Evolutionary conservation across 768 basidiomycete species (phyloP), one percentile per base, ranked within the genome.

Genomic region (Tulasnella sp.): DNA sequence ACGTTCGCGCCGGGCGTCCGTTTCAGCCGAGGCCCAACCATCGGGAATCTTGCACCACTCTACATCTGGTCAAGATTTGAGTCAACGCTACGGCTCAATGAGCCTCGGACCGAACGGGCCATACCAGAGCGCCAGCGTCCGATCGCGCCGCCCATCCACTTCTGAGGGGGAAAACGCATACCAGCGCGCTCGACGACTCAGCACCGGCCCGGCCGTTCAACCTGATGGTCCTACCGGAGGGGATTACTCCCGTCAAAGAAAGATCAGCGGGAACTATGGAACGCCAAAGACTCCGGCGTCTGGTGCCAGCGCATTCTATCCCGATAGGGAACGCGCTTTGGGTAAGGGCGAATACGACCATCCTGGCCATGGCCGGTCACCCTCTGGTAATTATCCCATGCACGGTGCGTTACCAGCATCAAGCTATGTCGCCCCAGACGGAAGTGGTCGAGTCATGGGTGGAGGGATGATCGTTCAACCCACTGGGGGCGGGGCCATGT

Each of bases 21-120:
- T 58, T 36, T 49, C 49, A 17, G 58, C 49, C 29, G 52, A 54
- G 9, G 69, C 6, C 19, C 69, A 12, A 34, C 69, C 69, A 8
- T 38, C 69, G 5, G 69, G 69, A 29, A 70, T 70, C 73, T 34
- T 74, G n/a, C 73, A 58, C n/a, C 73, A 49, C 42, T 49, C 73
- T 2, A 49, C 31, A 29, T 74, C 73, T 52, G 54, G 37, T 38
- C 45, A 37, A 19, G 52, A 74, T 25, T 37, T 74, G 31, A 37
- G 37, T 52, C 49, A 67, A 14, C 73, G 73, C 39, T 74, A 64
- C 73, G 54, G 54, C 8, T 17, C 54, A 1, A 74, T 74, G 73
- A 37, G 17, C 52, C 45, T 74, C 11, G 45, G 6, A 37, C 49
- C 49, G 12, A 37, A 31, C 49, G n/a, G 12, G 12, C 49, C 54